Evolutionary conservation across 164 flowering plant species (phyloP), one percentile per base, ranked within the genome.

Genomic region (Vitis rupestris): DNA sequence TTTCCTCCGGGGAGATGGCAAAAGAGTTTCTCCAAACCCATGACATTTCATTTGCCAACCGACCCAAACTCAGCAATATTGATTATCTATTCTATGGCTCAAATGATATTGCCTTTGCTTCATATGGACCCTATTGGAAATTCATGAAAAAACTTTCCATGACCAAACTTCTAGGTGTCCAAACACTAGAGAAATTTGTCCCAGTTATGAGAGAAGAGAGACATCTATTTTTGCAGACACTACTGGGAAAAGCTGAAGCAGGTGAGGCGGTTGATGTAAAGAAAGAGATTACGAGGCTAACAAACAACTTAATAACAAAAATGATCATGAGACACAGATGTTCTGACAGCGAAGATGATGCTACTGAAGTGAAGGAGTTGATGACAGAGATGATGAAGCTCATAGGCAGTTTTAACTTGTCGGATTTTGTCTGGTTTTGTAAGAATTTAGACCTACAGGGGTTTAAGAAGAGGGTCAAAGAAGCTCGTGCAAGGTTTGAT

Each of bases 51-150:
- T 87, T 86, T 78, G 53, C 82, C 7, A 56, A 69, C 1, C 84
- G 90, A 9, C 72, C 72, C 2, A 60, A 59, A 12, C 52, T 81
- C n/a, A 12, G 70, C 11, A 84, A 88, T 31, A 59, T 81, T 29
- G 63, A 76, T 4, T 57, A 53, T 64, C 74, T 87, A 11, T 77
- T 82, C 6, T 83, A 87, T 59, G 72, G 76, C 51, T 63, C 79
- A 1, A 74, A 83, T 6, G 44, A 37, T 37, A 79, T 88, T 67
- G 75, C 84, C 23, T 85, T 85, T 37, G 78, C 90, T 0, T 89
- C 85, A 3, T 77, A 82, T 52, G 92, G 92, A 0, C 85, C 87
- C 1, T 86, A 85, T 68, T 87, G 92, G 94, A 85, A 79, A 30
- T 83, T 82, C 75, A 72, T 90, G 68, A 86, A 80, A 68, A 90